phyloP scores from a whole-genome alignment of 1,284 basidiomycete species.

The Meira nashicola region DNA sequence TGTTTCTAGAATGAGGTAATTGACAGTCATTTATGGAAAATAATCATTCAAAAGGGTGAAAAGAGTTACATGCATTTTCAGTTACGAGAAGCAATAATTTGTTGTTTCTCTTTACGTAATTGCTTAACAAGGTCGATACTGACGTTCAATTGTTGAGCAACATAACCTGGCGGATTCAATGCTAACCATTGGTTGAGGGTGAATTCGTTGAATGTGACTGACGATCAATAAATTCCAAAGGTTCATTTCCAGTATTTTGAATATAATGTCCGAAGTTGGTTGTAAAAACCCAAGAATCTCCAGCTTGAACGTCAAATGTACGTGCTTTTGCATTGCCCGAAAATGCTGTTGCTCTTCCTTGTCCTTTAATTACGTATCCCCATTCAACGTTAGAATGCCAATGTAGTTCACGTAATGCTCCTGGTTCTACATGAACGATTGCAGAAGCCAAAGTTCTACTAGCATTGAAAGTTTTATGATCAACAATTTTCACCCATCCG shows the following conservation, averaged over 20 bases:
- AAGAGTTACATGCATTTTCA: too few relatives aligned
- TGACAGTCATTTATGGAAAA: too few relatives aligned
- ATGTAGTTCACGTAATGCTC: constrained; percentile 63
- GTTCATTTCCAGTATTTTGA: constrained; percentile 67
- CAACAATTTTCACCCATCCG: constrained; percentile 29
- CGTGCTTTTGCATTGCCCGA: constrained; percentile 57
- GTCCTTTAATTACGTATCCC: constrained; percentile 19
- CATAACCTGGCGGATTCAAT: constrained; percentile 18
- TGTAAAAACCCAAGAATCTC: constrained; percentile 6
- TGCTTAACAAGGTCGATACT: too few relatives aligned
- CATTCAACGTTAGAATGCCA: constrained; percentile 58
- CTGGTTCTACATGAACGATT: constrained; percentile 62
- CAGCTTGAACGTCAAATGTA: constrained; percentile 62
- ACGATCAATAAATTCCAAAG: constrained; percentile 64
- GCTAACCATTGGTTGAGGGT: constrained; percentile 23
- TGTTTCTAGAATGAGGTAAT: constrained; percentile 40
- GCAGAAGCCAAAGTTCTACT: constrained; percentile 64
- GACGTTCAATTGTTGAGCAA: constrained; percentile 2
- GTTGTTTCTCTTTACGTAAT: too few relatives aligned
- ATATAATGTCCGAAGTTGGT: constrained; percentile 61
- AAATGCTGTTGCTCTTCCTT: constrained; percentile 20
- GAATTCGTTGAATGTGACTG: constrained; percentile 52
- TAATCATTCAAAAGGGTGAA: too few relatives aligned
- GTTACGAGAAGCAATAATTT: too few relatives aligned
- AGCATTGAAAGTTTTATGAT: constrained; percentile 44